Percentiles rank a stretch among this genome's conserved stretches.
Conservation (phyloP, 768 basidiomycete genomes). For the Rhizopogon vinicolor region DNA sequence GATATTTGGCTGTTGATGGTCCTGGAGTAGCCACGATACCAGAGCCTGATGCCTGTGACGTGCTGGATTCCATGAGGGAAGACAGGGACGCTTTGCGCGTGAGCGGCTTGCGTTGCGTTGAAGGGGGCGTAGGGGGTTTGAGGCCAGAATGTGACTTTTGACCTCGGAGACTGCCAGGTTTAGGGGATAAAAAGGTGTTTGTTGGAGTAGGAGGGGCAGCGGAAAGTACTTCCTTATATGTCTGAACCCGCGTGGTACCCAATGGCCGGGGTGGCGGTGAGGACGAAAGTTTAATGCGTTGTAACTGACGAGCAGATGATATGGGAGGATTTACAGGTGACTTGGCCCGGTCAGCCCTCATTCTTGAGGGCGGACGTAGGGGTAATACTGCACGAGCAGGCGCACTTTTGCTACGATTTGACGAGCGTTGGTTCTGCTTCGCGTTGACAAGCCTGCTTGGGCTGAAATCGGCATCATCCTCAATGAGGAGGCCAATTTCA, state of each 20-base stretch:
- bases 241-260: constrained; percentile 49
- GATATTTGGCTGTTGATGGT: constrained; percentile 32
- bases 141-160: constrained; percentile 84
- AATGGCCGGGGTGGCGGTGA: constrained; percentile 58
- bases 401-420: constrained; percentile 54
- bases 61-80: constrained; percentile 59
- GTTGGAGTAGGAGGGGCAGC: constrained; percentile 45
- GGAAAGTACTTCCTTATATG: constrained; percentile 52
- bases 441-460: constrained; percentile 63
- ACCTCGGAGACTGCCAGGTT: constrained; percentile 71
- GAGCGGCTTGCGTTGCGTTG: constrained; percentile 50
- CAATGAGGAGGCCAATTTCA: constrained; percentile 79
- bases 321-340: constrained; percentile 66
- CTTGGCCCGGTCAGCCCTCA: constrained; percentile 62
- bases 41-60: constrained; percentile 53
- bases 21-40: constrained; percentile 31
- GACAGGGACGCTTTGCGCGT: constrained; percentile 78
- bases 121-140: constrained; percentile 70
- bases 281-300: constrained; percentile 63
- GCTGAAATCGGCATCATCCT: constrained; percentile 79
- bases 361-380: constrained; percentile 58
- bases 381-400: constrained; percentile 47
- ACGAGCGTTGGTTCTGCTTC: constrained; percentile 39
- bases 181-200: constrained; percentile 57
- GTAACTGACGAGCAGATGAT: constrained; percentile 65